Evolutionary conservation across 805 yeast genomes (phyloP).

Genomic region (Metschnikowia lachancei): DNA sequence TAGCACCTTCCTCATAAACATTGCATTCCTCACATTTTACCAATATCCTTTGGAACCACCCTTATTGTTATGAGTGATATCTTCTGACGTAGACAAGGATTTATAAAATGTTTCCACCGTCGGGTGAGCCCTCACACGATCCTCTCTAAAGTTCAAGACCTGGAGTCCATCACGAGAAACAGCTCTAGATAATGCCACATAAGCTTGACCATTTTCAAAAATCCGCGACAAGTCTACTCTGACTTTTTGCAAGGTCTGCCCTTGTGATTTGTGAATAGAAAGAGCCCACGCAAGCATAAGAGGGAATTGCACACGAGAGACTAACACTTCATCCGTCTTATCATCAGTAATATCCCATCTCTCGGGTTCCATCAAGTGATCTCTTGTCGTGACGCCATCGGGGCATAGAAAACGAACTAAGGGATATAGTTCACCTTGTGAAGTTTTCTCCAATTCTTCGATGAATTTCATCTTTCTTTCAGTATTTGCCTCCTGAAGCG

Average conservation of each 20-base stretch:
- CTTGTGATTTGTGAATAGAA: conserved; percentile 83
- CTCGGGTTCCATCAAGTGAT: conserved; percentile 79
- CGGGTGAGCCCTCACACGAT: conserved; percentile 17
- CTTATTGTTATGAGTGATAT: conserved; percentile 4
- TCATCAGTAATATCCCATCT: conserved; percentile 79
- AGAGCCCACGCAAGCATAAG: conserved; percentile 76
- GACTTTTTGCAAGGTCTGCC: conserved; percentile 72
- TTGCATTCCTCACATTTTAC: background rate
- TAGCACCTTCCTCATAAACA: too few relatives aligned
- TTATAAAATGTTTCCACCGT: conserved; percentile 17
- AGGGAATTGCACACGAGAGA: conserved; percentile 53
- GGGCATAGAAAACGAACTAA: conserved; percentile 72
- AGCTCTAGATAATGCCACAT: conserved; percentile 80
- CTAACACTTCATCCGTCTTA: conserved; percentile 55
- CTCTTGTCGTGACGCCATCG: conserved; percentile 64
- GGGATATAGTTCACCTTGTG: conserved; percentile 56
- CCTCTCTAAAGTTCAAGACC: conserved; percentile 18
- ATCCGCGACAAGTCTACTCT: conserved; percentile 63
- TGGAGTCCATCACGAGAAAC: conserved; percentile 20
- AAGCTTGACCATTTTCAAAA: conserved; percentile 81
- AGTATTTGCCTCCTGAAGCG: conserved; percentile 25
- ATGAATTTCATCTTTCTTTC: conserved; percentile 49
- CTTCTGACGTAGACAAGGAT: conserved; percentile 28
- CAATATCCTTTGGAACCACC: background rate
- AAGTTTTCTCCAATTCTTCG: conserved; percentile 41